phyloP scores from a whole-genome alignment of 352 stramenopile species.

The Globisporangium heterothallicum region DNA sequence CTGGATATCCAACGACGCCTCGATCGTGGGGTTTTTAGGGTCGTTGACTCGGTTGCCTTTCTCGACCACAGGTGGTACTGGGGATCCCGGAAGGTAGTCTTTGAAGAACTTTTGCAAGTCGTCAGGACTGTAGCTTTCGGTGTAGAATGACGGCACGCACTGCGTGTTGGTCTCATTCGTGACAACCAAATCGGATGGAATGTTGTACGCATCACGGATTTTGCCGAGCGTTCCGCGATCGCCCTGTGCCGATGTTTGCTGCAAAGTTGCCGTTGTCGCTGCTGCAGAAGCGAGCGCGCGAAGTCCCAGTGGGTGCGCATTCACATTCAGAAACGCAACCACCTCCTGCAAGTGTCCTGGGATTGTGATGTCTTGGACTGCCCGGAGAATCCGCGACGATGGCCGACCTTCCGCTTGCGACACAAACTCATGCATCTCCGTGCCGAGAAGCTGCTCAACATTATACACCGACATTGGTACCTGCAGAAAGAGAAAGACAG shows the following conservation, averaged over 20 bases:
- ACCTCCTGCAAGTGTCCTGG: conserved; percentile 30
- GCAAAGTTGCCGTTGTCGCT: conserved; percentile 3
- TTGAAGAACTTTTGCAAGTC: conserved; percentile 62
- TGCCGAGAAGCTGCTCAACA: conserved; percentile 44
- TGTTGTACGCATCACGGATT: conserved; percentile 58
- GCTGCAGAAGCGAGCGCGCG: conserved; percentile 32
- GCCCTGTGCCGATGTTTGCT: neutral
- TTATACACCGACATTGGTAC: conserved; percentile 35
- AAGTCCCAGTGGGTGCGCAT: conserved; percentile 54
- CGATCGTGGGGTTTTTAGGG: conserved; percentile 33
- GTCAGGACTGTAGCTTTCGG: conserved; percentile 46
- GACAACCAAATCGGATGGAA: conserved; percentile 58
- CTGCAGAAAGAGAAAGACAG: neutral
- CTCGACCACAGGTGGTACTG: conserved; percentile 41
- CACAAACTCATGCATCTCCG: conserved; percentile 47
- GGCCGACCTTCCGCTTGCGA: neutral
- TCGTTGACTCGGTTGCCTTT: conserved; percentile 49
- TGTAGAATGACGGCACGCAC: conserved; percentile 72
- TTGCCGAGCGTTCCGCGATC: conserved; percentile 26
- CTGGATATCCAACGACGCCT: conserved; percentile 88
- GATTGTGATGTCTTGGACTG: conserved; percentile 23
- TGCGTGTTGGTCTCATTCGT: conserved; percentile 63
- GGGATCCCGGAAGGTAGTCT: conserved; percentile 40
- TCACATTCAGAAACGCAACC: conserved; percentile 68
- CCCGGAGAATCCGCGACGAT: conserved; percentile 36